Conservation (phyloP, 1,284 basidiomycete genomes). For the Papiliotrema fonsecae region DNA sequence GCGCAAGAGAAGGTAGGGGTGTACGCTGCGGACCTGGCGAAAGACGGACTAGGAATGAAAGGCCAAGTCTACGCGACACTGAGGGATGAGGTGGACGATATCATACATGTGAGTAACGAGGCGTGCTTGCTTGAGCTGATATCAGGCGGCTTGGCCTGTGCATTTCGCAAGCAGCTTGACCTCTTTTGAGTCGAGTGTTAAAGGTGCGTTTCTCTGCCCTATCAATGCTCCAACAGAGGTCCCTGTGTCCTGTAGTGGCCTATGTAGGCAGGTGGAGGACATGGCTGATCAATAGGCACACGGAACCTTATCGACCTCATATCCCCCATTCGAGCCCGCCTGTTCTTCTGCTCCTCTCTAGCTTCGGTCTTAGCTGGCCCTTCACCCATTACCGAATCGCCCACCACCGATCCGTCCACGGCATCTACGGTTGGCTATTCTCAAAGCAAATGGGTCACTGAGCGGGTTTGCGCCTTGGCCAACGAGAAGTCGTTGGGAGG, state of each 20-base stretch:
- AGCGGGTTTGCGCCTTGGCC: slow-evolving; percentile 39
- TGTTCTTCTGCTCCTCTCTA: slow-evolving; percentile 34
- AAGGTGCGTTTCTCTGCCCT: slow-evolving; percentile 12
- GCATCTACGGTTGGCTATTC: slow-evolving; percentile 47
- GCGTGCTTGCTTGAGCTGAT: no score
- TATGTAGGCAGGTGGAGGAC: no score
- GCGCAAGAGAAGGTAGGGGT: slow-evolving; percentile 2
- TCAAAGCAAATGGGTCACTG: slow-evolving; percentile 49
- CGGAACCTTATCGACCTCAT: slow-evolving; percentile 25
- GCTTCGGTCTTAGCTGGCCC: slow-evolving; percentile 26
- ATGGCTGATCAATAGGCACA: slow-evolving; percentile 14
- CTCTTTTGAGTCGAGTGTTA: slow-evolving; percentile 33
- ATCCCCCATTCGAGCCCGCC: slow-evolving; percentile 2
- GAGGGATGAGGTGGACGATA: slow-evolving; percentile 8
- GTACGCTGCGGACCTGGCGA: slow-evolving; percentile 10
- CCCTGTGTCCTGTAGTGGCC: not conserved
- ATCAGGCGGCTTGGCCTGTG: slow-evolving; percentile 42
- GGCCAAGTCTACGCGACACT: slow-evolving; percentile 12
- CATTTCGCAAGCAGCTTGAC: slow-evolving; percentile 36
- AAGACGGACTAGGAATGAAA: slow-evolving; percentile 17
- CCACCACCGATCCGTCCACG: slow-evolving; percentile 33
- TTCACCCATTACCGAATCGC: slow-evolving; percentile 21
- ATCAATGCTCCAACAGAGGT: not conserved
- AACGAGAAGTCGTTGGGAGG: slow-evolving; percentile 5
- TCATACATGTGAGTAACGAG: slow-evolving; percentile 34